Conservation (phyloP, 148 eudicot species). For the Vaccinium darrowii region DNA sequence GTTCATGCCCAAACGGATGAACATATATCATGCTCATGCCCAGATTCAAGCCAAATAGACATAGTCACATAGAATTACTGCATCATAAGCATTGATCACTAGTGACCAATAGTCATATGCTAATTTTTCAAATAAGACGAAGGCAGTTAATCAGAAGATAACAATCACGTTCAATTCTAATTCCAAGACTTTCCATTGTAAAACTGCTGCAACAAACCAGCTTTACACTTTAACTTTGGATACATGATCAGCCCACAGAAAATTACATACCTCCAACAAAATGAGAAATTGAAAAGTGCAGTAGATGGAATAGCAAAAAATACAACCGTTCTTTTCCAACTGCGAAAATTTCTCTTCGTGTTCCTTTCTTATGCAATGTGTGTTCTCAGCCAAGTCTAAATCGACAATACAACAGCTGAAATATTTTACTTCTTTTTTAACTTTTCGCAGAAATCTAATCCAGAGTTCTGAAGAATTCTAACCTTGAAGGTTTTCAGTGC, state of each 20-base stretch:
- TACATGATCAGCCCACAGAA: neutral
- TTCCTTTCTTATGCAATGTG: neutral
- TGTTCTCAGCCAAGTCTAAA: neutral
- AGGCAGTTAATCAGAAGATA: neutral
- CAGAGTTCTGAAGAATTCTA: no score
- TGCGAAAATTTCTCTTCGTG: neutral
- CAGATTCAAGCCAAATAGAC: conserved; percentile 5
- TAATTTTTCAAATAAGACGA: neutral
- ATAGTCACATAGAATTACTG: neutral
- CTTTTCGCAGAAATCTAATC: neutral
- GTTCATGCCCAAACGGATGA: neutral
- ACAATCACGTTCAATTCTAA: neutral
- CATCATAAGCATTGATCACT: neutral
- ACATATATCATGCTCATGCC: neutral
- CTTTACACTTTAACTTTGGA: neutral
- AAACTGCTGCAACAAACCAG: neutral
- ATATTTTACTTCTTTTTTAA: neutral
- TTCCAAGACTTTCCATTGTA: neutral
- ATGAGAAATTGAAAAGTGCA: neutral
- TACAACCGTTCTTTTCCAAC: neutral
- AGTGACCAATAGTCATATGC: neutral
- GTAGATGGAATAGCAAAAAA: neutral
- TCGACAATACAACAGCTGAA: neutral
- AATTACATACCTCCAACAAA: neutral
- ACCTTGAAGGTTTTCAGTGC: no score